Percentiles rank a stretch among this genome's conserved stretches.
phyloP scores from a whole-genome alignment of 2,329 filamentous ascomycete species.

The Periconia sp. region DNA sequence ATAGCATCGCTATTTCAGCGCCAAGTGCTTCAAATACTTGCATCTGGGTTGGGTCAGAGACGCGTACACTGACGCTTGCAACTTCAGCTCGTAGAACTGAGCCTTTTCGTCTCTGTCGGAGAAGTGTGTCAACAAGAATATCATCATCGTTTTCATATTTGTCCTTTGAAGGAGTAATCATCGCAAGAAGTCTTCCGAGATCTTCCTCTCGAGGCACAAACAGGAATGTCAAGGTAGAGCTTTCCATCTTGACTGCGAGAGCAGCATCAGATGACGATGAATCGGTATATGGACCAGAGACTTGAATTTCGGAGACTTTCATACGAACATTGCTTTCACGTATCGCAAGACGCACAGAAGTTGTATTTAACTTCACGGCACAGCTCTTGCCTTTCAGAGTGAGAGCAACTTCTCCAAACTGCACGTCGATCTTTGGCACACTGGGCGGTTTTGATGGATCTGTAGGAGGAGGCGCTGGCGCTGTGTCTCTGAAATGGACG shows the following conservation, averaged over 20 bases:
- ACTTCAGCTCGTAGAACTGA: conserved; percentile 74
- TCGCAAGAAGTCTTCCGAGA: conserved; percentile 75
- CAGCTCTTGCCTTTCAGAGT: conserved; percentile 78
- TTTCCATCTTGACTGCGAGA: conserved; percentile 63
- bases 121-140: conserved; percentile 88
- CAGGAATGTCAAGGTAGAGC: conserved; percentile 71
- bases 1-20: conserved; percentile 78
- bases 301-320: conserved; percentile 72
- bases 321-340: conserved; percentile 72
- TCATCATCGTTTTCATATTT: conserved; percentile 89
- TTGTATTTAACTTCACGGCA: conserved; percentile 72
- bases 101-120: conserved; percentile 84
- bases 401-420: conserved; percentile 75
- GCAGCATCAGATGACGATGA: conserved; percentile 59
- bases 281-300: conserved; percentile 69
- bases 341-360: conserved; percentile 77
- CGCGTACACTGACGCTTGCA: conserved; percentile 62
- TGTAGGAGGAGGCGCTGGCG: conserved; percentile 28
- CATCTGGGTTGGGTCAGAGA: conserved; percentile 67
- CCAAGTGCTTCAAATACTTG: conserved; percentile 69
- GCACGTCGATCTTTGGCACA: conserved; percentile 68
- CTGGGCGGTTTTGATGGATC: conserved; percentile 11
- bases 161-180: conserved; percentile 89
- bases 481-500: conserved; percentile 59
- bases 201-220: conserved; percentile 75